phyloP scores from a whole-genome alignment of 2,329 filamentous ascomycete species.

The Epichloe uncinata region DNA sequence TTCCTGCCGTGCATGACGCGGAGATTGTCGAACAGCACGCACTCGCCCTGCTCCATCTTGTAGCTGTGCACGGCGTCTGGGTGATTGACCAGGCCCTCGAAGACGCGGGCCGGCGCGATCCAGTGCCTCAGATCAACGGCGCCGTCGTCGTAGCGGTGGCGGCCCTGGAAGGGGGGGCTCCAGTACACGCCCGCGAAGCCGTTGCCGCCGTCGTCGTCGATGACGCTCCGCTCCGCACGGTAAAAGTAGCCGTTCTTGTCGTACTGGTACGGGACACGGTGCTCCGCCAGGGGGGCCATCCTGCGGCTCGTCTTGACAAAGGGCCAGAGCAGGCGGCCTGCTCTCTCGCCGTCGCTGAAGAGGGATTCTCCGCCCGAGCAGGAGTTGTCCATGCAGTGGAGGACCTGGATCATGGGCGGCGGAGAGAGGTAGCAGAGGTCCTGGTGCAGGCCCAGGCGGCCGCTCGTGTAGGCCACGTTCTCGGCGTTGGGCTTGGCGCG shows the following conservation, averaged over 20 bases:
- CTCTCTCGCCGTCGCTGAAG: constrained; percentile 64
- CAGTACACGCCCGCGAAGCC: constrained; percentile 33
- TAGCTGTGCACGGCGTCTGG: constrained; percentile 51
- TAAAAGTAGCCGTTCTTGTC: constrained; percentile 53
- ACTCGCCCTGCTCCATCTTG: constrained; percentile 68
- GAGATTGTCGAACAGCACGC: constrained; percentile 84
- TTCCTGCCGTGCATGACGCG: constrained; percentile 73
- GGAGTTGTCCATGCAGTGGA: constrained; percentile 79
- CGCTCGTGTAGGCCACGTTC: constrained; percentile 82
- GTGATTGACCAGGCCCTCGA: constrained; percentile 46
- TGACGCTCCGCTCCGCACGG: constrained; percentile 38
- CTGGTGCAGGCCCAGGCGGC: constrained; percentile 79
- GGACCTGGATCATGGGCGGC: constrained; percentile 69
- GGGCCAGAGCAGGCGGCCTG: constrained; percentile 29
- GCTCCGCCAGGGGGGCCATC: constrained; percentile 8
- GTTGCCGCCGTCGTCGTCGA: constrained; percentile 21
- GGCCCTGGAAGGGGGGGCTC: constrained; percentile 64
- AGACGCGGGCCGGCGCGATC: constrained; percentile 36
- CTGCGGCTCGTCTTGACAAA: constrained; percentile 4
- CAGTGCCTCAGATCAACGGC: constrained; percentile 22
- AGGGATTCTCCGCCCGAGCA: constrained; percentile 71
- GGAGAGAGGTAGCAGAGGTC: constrained; percentile 78
- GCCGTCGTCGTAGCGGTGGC: constrained; percentile 5
- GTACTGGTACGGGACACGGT: constrained; percentile 52
- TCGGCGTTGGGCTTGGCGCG: constrained; percentile 68